A percentile compares a stretch with the other conserved stretches of the same genome.
These are phyloP conservation scores for Lathyrus oleraceus DNA, from an alignment of 306 rosid species.

Conservation along the genomic window DNA sequence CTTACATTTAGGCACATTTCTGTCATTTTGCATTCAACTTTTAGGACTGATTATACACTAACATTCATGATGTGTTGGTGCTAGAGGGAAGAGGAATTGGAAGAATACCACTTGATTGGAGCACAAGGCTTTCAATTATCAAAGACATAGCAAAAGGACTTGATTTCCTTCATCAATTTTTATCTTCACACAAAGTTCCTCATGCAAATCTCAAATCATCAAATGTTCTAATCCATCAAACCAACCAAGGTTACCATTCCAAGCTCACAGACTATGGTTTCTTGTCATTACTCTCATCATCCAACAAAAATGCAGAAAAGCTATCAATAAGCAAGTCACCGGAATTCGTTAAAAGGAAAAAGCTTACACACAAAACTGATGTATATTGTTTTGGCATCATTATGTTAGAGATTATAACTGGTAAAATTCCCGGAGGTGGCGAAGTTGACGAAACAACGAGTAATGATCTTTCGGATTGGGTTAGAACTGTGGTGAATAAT, in stretches of 20 bases:
- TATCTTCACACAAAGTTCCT: constrained; percentile 63
- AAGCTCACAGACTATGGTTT: constrained; percentile 68
- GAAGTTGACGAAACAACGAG: constrained; percentile 35
- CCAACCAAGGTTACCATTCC: constrained; percentile 40
- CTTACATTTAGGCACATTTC: no score
- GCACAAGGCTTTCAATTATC: constrained; percentile 56
- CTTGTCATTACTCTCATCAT: constrained; percentile 45
- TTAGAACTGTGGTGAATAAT: constrained; percentile 59
- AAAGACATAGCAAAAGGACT: constrained; percentile 72
- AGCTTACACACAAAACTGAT: constrained; percentile 57
- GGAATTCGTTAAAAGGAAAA: constrained; percentile 60
- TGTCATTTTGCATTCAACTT: no score
- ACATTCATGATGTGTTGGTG: constrained; percentile 33
- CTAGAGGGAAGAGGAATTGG: constrained; percentile 57
- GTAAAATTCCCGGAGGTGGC: constrained; percentile 58
- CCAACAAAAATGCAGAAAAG: constrained; percentile 35
- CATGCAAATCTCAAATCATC: constrained; percentile 72
- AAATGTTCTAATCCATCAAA: constrained; percentile 50
- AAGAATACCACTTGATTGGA: constrained; percentile 62
- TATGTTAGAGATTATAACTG: constrained; percentile 71
- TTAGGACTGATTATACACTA: constrained; percentile 1
- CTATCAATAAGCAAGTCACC: constrained; percentile 59
- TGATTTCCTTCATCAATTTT: constrained; percentile 60
- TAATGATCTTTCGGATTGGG: constrained; percentile 73
- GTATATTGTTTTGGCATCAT: constrained; percentile 70